A percentile compares a stretch with the other conserved stretches of the same genome.
Evolutionary conservation across 2,329 filamentous ascomycete genomes (phyloP).

Genomic region (Ophiocordyceps australis): DNA sequence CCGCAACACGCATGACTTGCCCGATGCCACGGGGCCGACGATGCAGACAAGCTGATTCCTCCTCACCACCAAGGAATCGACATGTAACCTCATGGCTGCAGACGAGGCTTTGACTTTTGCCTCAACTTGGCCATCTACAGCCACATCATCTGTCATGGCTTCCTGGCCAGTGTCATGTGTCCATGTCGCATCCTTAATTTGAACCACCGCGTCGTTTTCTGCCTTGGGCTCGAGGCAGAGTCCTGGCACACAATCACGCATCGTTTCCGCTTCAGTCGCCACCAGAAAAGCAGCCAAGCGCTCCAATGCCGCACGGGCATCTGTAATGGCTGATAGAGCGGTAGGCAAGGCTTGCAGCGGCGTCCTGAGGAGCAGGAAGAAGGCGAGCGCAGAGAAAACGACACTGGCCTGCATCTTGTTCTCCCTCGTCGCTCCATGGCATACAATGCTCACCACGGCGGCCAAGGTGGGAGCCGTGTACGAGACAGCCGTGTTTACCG

Average conservation of each 20-base stretch:
- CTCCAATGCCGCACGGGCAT: conserved; percentile 7
- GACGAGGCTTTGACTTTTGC: background rate
- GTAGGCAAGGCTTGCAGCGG: conserved; percentile 6
- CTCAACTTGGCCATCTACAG: background rate
- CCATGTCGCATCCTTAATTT: conserved; percentile 4
- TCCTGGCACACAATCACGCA: background rate
- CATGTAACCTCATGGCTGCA: background rate
- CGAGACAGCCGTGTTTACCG: conserved; percentile 8
- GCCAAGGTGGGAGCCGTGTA: conserved; percentile 8
- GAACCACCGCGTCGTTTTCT: conserved; percentile 3
- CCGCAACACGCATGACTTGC: conserved; percentile 7
- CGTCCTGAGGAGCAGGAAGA: conserved; percentile 8
- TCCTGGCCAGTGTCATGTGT: conserved; percentile 5
- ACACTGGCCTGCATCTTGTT: conserved; percentile 1
- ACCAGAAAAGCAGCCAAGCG: conserved; percentile 6
- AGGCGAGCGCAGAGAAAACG: conserved; percentile 6
- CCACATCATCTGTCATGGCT: background rate
- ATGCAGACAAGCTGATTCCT: conserved; percentile 2
- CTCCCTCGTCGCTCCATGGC: background rate
- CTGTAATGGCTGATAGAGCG: conserved; percentile 7
- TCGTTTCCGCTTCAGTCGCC: conserved; percentile 2
- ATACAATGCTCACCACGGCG: conserved; percentile 6
- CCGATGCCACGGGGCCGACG: conserved; percentile 7
- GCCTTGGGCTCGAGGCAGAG: background rate
- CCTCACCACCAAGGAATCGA: conserved; percentile 1